Conservation (phyloP, 164 flowering plant species). For the Sedum album region DNA sequence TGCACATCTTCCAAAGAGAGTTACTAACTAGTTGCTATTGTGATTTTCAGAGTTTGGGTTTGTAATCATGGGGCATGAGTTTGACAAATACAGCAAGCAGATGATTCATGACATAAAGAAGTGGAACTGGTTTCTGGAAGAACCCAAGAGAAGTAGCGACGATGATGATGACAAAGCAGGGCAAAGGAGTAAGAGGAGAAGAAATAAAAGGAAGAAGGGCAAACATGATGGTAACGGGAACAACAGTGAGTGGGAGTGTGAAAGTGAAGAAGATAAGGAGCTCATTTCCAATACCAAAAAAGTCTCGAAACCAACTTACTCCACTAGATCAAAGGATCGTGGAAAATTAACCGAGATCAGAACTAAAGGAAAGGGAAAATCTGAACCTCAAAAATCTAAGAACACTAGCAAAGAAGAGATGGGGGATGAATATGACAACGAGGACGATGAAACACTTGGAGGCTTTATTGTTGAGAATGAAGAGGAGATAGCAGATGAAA, state of each 20-base stretch:
- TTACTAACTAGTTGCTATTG: conserved; percentile 6
- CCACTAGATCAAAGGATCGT: conserved; percentile 57
- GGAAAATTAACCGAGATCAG: conserved; percentile 13
- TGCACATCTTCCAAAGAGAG: no score
- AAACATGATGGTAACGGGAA: conserved; percentile 17
- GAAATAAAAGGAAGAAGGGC: conserved; percentile 27
- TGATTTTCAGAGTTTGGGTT: conserved; percentile 81
- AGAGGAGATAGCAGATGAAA: conserved; percentile 29
- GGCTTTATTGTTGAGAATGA: conserved; percentile 66
- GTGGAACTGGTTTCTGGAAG: conserved; percentile 84
- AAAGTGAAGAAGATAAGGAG: conserved; percentile 53
- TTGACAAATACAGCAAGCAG: conserved; percentile 45
- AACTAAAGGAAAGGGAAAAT: not conserved
- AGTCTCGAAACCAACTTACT: conserved; percentile 30
- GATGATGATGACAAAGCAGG: conserved; percentile 29
- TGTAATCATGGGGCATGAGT: conserved; percentile 68
- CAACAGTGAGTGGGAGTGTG: conserved; percentile 66
- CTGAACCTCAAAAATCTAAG: conserved; percentile 9
- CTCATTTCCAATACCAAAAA: conserved; percentile 26
- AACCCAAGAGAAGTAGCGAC: conserved; percentile 27
- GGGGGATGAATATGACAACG: conserved; percentile 4
- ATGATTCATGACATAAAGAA: conserved; percentile 42
- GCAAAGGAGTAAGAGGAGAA: conserved; percentile 12
- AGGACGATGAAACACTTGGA: conserved; percentile 71
- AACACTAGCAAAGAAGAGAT: conserved; percentile 12